A percentile compares a stretch with the other conserved stretches of the same genome.
phyloP scores from a whole-genome alignment of 176 grass and related monocot genomes.

The Triticum monococcum region DNA sequence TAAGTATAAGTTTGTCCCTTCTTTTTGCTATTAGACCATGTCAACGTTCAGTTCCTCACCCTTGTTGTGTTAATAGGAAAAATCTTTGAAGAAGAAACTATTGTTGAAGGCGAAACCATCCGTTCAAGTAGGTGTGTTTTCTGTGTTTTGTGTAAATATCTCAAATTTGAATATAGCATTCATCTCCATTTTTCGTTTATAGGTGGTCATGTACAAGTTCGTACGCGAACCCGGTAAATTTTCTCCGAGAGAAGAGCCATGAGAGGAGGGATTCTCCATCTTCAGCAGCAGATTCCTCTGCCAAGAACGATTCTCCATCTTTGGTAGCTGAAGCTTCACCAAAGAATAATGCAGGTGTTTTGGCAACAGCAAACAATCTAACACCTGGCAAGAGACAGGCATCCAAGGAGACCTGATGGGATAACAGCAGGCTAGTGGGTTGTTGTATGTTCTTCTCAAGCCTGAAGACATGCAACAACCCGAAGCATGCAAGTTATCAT shows the following conservation, averaged over 20 bases:
- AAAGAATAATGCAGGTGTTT: slow-evolving; percentile 36
- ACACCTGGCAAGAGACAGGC: slow-evolving; percentile 51
- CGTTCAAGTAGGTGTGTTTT: slow-evolving; percentile 55
- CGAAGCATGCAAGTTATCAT: slow-evolving; percentile 37
- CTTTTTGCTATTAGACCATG: slow-evolving; percentile 1
- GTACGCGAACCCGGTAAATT: slow-evolving; percentile 42
- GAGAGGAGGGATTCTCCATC: slow-evolving; percentile 47
- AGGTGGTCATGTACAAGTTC: slow-evolving; percentile 75
- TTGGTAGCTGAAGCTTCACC: slow-evolving; percentile 46
- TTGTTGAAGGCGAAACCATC: slow-evolving; percentile 59
- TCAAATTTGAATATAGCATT: slow-evolving; percentile 19
- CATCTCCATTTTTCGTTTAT: slow-evolving; percentile 16
- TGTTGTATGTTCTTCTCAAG: slow-evolving; percentile 25
- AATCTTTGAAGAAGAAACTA: slow-evolving; percentile 59
- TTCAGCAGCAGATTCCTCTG: slow-evolving; percentile 28
- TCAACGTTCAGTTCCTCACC: neutral
- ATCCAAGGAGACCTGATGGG: slow-evolving; percentile 60
- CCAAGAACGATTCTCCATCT: slow-evolving; percentile 40
- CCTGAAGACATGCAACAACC: slow-evolving; percentile 24
- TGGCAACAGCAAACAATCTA: slow-evolving; percentile 50
- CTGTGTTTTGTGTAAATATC: neutral
- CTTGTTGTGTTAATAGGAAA: slow-evolving; percentile 37
- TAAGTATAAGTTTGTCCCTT: neutral
- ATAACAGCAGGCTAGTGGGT: slow-evolving; percentile 28
- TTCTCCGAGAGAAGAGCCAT: slow-evolving; percentile 37